Evolutionary conservation across 768 basidiomycete genomes (phyloP).

Genomic region (Hygrophorus pudorinus): DNA sequence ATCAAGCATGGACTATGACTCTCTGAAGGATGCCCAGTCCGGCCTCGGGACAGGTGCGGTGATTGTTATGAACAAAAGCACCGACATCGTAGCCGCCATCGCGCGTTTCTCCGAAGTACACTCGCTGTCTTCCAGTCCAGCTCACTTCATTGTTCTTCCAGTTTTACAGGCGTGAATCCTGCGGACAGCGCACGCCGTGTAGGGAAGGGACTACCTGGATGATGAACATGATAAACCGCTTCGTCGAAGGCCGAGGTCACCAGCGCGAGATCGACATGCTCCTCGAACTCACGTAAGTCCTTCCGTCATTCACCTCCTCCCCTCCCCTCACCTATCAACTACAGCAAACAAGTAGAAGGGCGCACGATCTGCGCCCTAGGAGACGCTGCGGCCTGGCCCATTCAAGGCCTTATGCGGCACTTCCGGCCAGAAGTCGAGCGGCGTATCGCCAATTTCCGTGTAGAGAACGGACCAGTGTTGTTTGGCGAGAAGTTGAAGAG

Average conservation of each 20-base stretch:
- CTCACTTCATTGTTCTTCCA: constrained; percentile 15
- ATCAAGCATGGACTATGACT: constrained; percentile 99
- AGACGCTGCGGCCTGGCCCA: constrained; percentile 97
- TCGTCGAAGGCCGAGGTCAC: constrained; percentile 87
- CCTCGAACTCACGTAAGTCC: constrained; percentile 76
- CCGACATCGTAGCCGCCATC: constrained; percentile 90
- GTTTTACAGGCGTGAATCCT: constrained; percentile 99
- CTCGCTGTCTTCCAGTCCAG: neutral
- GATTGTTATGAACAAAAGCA: constrained; percentile 98
- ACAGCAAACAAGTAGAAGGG: constrained; percentile 91
- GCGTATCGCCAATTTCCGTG: constrained; percentile 72
- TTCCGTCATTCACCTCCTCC: neutral
- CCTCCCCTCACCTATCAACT: constrained; percentile 3
- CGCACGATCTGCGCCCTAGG: constrained; percentile 96
- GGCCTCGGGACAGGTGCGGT: constrained; percentile 97
- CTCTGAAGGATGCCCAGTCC: constrained; percentile 91
- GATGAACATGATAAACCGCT: constrained; percentile 99
- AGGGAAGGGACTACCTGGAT: constrained; percentile 97
- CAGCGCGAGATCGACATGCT: constrained; percentile 97
- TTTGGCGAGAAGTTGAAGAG: constrained; percentile 77
- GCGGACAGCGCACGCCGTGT: constrained; percentile 94
- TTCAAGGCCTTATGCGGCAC: constrained; percentile 95
- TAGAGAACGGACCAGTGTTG: constrained; percentile 68
- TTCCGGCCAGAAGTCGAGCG: constrained; percentile 94
- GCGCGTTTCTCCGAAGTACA: constrained; percentile 77